Base-by-base conservation (phyloP, 768 basidiomycete species). In the Fibroporia radiculosa region DNA sequence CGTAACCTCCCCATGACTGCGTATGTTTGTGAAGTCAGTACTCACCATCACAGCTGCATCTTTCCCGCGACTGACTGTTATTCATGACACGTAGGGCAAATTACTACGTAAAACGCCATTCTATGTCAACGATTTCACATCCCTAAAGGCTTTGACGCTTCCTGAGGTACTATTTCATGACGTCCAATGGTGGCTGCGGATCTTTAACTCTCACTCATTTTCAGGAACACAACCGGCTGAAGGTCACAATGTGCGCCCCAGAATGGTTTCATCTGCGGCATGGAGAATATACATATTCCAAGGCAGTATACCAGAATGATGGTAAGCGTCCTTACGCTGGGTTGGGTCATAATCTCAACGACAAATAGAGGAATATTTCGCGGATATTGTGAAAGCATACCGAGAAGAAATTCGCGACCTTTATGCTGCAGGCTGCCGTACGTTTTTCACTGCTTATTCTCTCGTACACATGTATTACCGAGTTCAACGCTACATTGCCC, bases 231-330 rank as follows among this genome's bases (percentile, higher is more conserved):
- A 71, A 72, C 55, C 67, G 71, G 53, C 72, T 87, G 60, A 88
- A 89, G 60, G 54, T 87, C 47, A 86, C 80, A 10, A 66, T 84
- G 61, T 80, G 77, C 47, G 76, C 82, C 0, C 84, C 84, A 3
- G 77, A 78, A 24, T 83, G 82, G 80, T 80, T 76, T 58, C 80
- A 82, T 57, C 74, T 82, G 22, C 74, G 77, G 20, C 80, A 81
- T 56, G 82, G 82, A 24, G 69, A 68, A 8, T 75, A 77, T 48
- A 75, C 77, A 4, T 80, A 78, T 55, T 74, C 75, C 48, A 65
- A 70, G 32, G 66, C 71, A 6, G 73, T 82, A 6, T 85, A 85
- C 62, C 64, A 67, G 31, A 74, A 67, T 56, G 81, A 83, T 55
- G 74, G 78, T 75, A 37, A 43, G 65, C 20, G 16, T 4, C 16